Base-by-base conservation (phyloP, 2,329 filamentous ascomycete genomes). In the Microdochium trichocladiopsis region DNA sequence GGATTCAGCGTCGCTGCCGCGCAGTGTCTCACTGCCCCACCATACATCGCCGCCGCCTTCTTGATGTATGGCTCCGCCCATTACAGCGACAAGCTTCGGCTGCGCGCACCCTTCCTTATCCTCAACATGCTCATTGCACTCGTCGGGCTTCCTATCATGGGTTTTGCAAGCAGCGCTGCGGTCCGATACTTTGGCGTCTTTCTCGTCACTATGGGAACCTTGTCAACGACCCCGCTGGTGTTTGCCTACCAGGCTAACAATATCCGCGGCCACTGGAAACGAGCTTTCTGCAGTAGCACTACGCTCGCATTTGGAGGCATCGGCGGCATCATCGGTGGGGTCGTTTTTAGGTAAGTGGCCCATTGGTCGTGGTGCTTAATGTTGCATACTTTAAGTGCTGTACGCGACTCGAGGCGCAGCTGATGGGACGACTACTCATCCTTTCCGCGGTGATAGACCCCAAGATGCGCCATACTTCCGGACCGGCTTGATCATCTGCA, bases 401-500 rank as follows among this genome's bases (percentile, higher is more conserved):
- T n/a, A n/a, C 14, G 33, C 47, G 59, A 33, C 28, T 33, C 28
- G 28, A 33, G 28, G 28, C 28, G 28, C 28, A 33, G 28, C 28
- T 33, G 28, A 33, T 33, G 28, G 28, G 28, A 33, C 14, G 28
- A 33, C 8, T 33, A 33, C 28, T 33, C 8, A 33, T 33, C 28
- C 28, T 33, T 33, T 33, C 28, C 28, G 28, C 14, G 62, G 49
- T 33, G 28, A 33, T 33, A 33, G 28, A 33, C 54, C 57, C 2
- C 61, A 79, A 63, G 79, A 82, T 22, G 78, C 77, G 1, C 28
- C 28, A 33, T 63, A 65, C 12, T 82, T 82, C 65, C 68, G 66
- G 58, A 76, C 76, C 0, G 77, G 77, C 43, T 66, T 79, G 62
- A 79, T 73, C 50, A 69, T 75, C 5, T 77, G 75, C 65, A 74